Base-by-base conservation (phyloP, 2,329 filamentous ascomycete genomes). In the Diaporthe aspalathi region DNA sequence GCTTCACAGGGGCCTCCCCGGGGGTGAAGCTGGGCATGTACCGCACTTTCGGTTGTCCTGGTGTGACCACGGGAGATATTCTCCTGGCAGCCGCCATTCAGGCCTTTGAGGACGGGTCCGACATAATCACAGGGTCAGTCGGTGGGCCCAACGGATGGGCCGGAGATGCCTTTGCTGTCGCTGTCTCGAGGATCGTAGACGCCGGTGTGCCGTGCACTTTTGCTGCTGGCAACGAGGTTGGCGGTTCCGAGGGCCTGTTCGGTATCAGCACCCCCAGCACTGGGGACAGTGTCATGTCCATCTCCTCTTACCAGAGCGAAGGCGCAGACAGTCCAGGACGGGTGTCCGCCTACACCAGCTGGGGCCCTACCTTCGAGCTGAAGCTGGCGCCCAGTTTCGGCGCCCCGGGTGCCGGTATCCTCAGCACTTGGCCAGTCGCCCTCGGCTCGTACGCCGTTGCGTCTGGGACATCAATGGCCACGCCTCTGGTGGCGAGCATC, bases 391-490 rank as follows among this genome's bases (percentile, higher is more conserved):
- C 88, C 0, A 84, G 89, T 74, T 79, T 89, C 54, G 85, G 84
- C 24, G 81, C 87, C 1, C 86, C 88, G 3, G 88, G 89, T 40
- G 87, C 87, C 53, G 83, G 83, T 66, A 90, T 91, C 56, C 78
- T 91, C 32, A 89, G 88, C 11, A 90, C 88, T 0, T 91, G 83
- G 74, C 88, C 86, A 0, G 76, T 83, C 5, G 78, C 79, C 4
- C 76, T 81, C 45, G 86, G 85, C 35, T 79, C 80, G 38, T 91
- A 89, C 66, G 84, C 83, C 24, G 83, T 89, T 1, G 79, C 84
- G 32, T 89, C 82, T 32, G 88, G 88, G 12, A 90, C 88, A 0
- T 90, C 88, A 1, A 91, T 92, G 89, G 84, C 89, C 4, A 86
- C 85, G 45, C 88, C 89, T 12, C 82, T 88, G 22, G 81, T 69